Evolutionary conservation across 805 yeast species (phyloP).

Genomic region (Ogataea polymorpha): DNA sequence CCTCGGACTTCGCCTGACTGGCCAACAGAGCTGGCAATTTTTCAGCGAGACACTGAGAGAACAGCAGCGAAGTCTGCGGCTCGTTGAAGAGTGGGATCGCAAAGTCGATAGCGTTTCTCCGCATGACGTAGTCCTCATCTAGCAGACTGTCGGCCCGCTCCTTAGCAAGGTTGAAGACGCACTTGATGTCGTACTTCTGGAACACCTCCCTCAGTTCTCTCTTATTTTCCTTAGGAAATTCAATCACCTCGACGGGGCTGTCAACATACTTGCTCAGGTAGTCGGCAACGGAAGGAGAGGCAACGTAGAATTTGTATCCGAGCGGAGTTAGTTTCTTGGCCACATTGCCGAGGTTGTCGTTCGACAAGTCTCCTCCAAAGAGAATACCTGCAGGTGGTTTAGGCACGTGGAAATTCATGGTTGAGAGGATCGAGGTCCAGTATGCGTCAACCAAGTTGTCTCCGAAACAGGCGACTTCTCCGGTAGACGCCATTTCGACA

Average conservation of each 20-base stretch:
- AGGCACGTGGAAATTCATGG: slow-evolving; percentile 96
- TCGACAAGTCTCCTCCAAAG: slow-evolving; percentile 89
- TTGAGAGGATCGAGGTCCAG: slow-evolving; percentile 96
- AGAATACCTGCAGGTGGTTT: slow-evolving; percentile 84
- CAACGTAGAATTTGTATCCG: slow-evolving; percentile 80
- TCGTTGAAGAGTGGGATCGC: slow-evolving; percentile 96
- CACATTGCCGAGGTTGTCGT: slow-evolving; percentile 67
- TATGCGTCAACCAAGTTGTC: slow-evolving; percentile 81
- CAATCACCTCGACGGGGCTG: slow-evolving; percentile 59
- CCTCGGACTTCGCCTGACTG: slow-evolving; percentile 38
- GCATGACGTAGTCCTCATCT: slow-evolving; percentile 95
- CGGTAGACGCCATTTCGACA: slow-evolving; percentile 99
- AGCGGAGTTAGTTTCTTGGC: slow-evolving; percentile 65
- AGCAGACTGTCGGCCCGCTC: slow-evolving; percentile 81
- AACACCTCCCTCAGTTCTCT: slow-evolving; percentile 90
- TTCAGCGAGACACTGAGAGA: slow-evolving; percentile 75
- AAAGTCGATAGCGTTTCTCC: slow-evolving; percentile 98
- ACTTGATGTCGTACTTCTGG: slow-evolving; percentile 77
- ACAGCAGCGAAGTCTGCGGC: slow-evolving; percentile 86
- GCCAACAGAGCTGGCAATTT: slow-evolving; percentile 61
- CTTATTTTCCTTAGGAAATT: slow-evolving; percentile 91
- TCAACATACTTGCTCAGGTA: slow-evolving; percentile 57
- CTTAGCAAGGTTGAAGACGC: slow-evolving; percentile 89
- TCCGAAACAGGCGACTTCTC: slow-evolving; percentile 98
- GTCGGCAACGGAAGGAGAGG: slow-evolving; percentile 66